A percentile compares a stretch with the other conserved stretches of the same genome.
These are phyloP conservation scores for Phytophthora ohioensis DNA, from an alignment of 352 stramenopile genomes.

Conservation along the genomic window DNA sequence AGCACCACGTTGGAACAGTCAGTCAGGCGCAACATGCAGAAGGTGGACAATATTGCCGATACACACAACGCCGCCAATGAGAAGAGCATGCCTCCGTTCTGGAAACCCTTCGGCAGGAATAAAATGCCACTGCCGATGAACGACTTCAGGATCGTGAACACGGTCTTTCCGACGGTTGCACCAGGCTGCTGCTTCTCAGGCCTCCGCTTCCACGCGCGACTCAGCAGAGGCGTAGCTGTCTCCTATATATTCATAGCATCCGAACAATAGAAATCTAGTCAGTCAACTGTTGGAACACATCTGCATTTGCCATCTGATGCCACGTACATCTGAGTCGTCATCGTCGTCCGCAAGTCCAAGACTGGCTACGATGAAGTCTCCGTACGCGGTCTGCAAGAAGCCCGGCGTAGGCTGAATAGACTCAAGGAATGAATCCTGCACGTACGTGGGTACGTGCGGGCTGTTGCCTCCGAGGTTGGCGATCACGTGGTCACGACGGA, in stretches of 20 bases:
- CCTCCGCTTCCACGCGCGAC: conserved; percentile 38
- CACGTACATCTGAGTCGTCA: conserved; percentile 47
- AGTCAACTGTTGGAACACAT: conserved; percentile 17
- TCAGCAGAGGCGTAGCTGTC: conserved; percentile 50
- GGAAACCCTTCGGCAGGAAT: conserved; percentile 74
- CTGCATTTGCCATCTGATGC: conserved; percentile 19
- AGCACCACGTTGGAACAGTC: conserved; percentile 59
- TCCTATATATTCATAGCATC: conserved; percentile 30
- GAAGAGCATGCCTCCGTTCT: conserved; percentile 77
- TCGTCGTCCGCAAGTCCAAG: conserved; percentile 59
- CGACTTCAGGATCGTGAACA: conserved; percentile 79
- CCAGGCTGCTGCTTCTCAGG: conserved; percentile 38
- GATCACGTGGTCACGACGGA: conserved; percentile 67
- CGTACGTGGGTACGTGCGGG: conserved; percentile 44
- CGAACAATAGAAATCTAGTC: conserved; percentile 11
- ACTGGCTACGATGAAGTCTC: conserved; percentile 63
- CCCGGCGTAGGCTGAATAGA: conserved; percentile 47
- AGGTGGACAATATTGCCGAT: conserved; percentile 60
- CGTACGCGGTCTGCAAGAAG: conserved; percentile 59
- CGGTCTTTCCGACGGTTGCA: conserved; percentile 57
- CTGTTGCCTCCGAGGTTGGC: conserved; percentile 44
- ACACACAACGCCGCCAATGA: conserved; percentile 55
- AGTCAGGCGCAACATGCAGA: conserved; percentile 71
- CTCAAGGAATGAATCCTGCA: conserved; percentile 62
- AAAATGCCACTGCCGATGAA: conserved; percentile 78